Conservation (phyloP, 495 filamentous ascomycete genomes). For the Neurospora hispaniola region DNA sequence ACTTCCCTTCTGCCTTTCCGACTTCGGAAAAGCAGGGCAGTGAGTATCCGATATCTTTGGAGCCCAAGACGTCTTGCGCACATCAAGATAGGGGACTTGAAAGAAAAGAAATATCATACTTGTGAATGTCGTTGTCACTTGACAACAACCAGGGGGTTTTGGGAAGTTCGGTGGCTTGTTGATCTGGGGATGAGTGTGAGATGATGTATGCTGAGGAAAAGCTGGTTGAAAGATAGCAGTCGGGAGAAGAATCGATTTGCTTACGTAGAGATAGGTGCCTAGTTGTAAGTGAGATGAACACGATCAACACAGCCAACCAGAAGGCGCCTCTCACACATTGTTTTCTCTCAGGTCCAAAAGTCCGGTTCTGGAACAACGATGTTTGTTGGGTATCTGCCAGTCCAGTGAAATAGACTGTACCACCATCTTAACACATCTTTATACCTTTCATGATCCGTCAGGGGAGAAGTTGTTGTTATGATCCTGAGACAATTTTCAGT, state of each 20-base stretch:
- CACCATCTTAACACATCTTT: neutral
- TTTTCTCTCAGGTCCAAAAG: neutral
- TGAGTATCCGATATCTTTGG: neutral
- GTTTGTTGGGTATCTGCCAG: neutral
- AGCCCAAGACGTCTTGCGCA: neutral
- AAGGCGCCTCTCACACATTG: neutral
- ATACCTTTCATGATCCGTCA: neutral
- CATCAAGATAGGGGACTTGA: neutral
- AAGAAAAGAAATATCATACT: neutral
- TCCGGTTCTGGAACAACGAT: neutral
- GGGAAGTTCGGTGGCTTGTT: neutral
- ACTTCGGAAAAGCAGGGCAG: neutral
- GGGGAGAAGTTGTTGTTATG: neutral
- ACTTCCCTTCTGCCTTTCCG: neutral
- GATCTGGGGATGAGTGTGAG: neutral
- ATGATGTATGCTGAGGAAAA: neutral
- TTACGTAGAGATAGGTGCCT: too few relatives aligned
- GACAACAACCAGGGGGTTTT: neutral
- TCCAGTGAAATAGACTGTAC: neutral
- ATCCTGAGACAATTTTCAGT: neutral
- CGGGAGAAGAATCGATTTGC: neutral
- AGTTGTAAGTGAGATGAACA: neutral
- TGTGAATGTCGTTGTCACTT: neutral
- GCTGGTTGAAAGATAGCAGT: neutral
- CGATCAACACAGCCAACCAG: neutral